These are phyloP conservation scores for Dimargaris xerosporica DNA, from an alignment of 192 early-diverging fungal species.

Conservation along the genomic window DNA sequence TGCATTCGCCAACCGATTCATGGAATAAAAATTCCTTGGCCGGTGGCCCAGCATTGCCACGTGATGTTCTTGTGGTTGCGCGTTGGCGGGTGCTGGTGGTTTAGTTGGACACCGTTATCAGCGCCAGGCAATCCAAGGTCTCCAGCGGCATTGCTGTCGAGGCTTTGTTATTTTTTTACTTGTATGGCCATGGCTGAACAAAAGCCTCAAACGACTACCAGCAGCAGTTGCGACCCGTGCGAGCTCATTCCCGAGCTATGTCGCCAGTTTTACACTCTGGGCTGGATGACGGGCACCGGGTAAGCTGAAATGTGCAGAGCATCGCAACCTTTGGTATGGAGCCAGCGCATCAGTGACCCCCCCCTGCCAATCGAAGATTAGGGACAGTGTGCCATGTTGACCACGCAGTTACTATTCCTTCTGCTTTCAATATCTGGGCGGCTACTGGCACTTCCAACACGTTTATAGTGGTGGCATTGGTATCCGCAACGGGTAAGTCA, in stretches of 20 bases:
- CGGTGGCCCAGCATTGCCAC: too few relatives aligned
- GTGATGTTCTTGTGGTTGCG: too few relatives aligned
- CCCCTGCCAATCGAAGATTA: too few relatives aligned
- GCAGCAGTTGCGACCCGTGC: slow-evolving; percentile 15
- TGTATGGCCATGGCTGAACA: background rate
- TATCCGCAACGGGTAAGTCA: slow-evolving; percentile 35
- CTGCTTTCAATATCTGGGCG: too few relatives aligned
- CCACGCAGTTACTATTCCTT: too few relatives aligned
- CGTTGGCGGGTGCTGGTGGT: too few relatives aligned
- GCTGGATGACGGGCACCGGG: slow-evolving; percentile 96
- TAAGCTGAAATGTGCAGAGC: slow-evolving; percentile 13
- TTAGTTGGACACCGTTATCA: too few relatives aligned
- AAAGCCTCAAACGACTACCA: slow-evolving; percentile 16
- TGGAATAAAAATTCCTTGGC: too few relatives aligned
- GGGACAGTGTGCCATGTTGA: too few relatives aligned
- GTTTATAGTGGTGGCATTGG: slow-evolving; percentile 54
- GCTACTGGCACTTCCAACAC: too few relatives aligned
- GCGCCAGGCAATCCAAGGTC: background rate
- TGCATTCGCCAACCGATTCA: too few relatives aligned
- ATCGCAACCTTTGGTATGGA: background rate
- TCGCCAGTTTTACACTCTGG: slow-evolving; percentile 68
- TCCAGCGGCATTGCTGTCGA: background rate
- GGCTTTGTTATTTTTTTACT: background rate
- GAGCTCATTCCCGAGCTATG: slow-evolving; percentile 83
- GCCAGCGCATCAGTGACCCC: too few relatives aligned